Conservation (phyloP, 768 basidiomycete genomes). For the Lentinula aciculospora region DNA sequence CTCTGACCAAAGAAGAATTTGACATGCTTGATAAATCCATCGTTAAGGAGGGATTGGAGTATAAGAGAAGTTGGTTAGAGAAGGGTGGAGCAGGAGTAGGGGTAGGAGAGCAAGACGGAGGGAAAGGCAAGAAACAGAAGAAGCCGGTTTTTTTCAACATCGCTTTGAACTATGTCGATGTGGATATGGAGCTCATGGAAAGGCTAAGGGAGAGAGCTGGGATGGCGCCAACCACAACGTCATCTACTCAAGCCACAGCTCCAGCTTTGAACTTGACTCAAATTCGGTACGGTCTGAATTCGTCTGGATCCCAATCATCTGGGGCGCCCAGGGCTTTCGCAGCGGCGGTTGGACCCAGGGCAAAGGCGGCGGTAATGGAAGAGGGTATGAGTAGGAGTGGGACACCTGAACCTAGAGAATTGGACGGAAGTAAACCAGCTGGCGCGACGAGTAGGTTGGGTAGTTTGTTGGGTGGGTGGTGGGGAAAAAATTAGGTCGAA, state of each 20-base stretch:
- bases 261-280: constrained; percentile 10
- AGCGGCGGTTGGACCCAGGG: constrained; percentile 20
- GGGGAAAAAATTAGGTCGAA: constrained; percentile 61
- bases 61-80: constrained; percentile 76
- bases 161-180: constrained; percentile 85
- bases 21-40: constrained; percentile 50
- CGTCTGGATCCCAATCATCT: constrained; percentile 10
- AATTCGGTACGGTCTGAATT: neutral
- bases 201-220: constrained; percentile 67
- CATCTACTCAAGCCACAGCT: constrained; percentile 13
- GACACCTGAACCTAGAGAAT: constrained; percentile 39
- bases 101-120: constrained; percentile 24
- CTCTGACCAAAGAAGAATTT: constrained; percentile 37
- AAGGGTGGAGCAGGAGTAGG: constrained; percentile 62
- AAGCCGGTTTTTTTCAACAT: constrained; percentile 94
- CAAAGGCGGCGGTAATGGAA: constrained; percentile 41
- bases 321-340: constrained; percentile 30
- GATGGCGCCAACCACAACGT: constrained; percentile 26
- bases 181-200: constrained; percentile 60
- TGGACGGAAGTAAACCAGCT: constrained; percentile 8
- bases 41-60: constrained; percentile 35
- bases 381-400: constrained; percentile 35
- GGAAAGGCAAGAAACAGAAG: constrained; percentile 42
- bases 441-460: constrained; percentile 51
- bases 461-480: constrained; percentile 77